Base-by-base conservation (phyloP, 140 eudicot species). In the Ambrosia hybrid region DNA sequence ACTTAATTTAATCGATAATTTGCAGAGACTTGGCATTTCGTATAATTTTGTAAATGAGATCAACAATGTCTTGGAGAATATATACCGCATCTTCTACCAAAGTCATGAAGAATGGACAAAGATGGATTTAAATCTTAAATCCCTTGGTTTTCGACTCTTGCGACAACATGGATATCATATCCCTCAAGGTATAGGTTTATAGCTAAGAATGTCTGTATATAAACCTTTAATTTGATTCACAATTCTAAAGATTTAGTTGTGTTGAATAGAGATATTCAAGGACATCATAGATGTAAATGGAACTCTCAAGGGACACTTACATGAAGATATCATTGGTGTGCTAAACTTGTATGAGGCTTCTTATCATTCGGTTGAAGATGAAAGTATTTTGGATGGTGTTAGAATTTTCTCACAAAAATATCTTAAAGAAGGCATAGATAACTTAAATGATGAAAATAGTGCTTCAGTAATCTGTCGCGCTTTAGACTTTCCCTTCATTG, bases 21-120 rank as follows among this genome's bases (percentile, higher is more conserved):
- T 83, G 81, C 83, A 78, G 36, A 83, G 83, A 57, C 81, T 86
- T 6, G 88, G 86, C 5, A 13, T 83, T 30, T 73, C 82, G 5
- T 74, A 86, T 70, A 88, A 74, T 16, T 83, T 83, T 70, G 63
- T 43, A 45, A 70, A 78, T 17, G 72, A 86, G 21, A 83, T 86
- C 49, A 56, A 41, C 4, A 14, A 62, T 9, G 60, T 66, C 11
- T 65, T 86, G 48, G 45, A 67, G 37, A 51, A 11, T 13, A 51
- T 51, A 51, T 9, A 51, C 57, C 10, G 13, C 12, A 51, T 5
- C 57, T 5, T 5, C 57, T 51, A 51, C 57, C 3, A 51, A 51
- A 51, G 57, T 51, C 57, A 4, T 2, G 57, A 51, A 51, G 14
- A 6, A 3, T 51, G 57, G 57, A 51, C 57, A 5, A 51, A 51